Base-by-base conservation (phyloP, 2,329 filamentous ascomycete species). In the Purpureocillium takamizusanense region DNA sequence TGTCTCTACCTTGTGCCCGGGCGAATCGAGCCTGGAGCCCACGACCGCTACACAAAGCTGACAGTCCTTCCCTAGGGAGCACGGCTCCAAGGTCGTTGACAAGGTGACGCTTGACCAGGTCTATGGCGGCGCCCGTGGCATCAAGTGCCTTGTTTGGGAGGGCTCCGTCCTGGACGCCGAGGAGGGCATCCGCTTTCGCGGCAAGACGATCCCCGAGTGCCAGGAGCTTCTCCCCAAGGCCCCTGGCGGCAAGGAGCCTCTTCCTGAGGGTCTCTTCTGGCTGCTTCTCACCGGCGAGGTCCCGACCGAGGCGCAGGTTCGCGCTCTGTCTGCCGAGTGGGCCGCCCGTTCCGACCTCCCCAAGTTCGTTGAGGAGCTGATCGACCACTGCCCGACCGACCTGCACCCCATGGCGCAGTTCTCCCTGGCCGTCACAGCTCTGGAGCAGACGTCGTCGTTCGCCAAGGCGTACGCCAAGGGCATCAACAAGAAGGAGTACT, bases 381-480 rank as follows among this genome's bases (percentile, higher is more conserved):
- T 98, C 71, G 92, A 98, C 81, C 88, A 92, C 76, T 97, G 90
- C 85, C 92, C 92, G 56, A 92, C 77, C 72, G 88, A 94, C 68
- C 86, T 98, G 54, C 92, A 98, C 81, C 92, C 92, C 66, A 98
- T 98, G 92, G 90, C 92, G 47, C 92, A 98, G 74, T 94, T 98
- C 78, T 97, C 92, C 43, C 75, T 98, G 58, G 92, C 92, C 59
- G 88, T 98, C 57, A 95, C 85, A 54, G 92, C 92, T 60, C 89
- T 98, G 60, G 92, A 98, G 81, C 89, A 95, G 70, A 90, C 94
- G 66, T 97, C 92, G 47, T 80, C 86, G 50, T 98, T 98, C 70
- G 83, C 92, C 66, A 95, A 95, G 78, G 92, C 92, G 57, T 98
- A 98, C 64, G 90, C 89, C 60, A 94, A 94, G 80, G 92, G 92